Evolutionary conservation across 768 basidiomycete genomes (phyloP).

Genomic region (Leccinum boreale): DNA sequence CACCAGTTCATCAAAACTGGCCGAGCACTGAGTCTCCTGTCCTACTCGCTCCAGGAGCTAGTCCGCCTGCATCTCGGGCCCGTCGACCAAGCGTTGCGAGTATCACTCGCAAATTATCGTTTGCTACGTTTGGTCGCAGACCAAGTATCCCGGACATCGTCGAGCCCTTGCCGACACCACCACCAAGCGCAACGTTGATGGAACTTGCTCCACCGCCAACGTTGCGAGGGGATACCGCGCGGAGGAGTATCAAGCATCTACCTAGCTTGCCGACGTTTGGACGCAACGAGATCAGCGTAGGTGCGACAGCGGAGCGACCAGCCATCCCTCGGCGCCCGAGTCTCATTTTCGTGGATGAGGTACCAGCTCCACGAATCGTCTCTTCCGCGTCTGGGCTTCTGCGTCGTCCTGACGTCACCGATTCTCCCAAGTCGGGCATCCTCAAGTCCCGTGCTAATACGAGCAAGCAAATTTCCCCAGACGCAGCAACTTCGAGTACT

Average conservation of each 20-base stretch:
- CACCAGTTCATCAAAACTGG: slow-evolving; percentile 19
- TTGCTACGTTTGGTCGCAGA: slow-evolving; percentile 26
- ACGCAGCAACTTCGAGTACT: background rate
- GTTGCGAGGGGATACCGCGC: slow-evolving; percentile 7
- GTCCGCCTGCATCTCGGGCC: slow-evolving; percentile 2
- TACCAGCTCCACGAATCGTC: background rate
- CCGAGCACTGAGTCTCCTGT: slow-evolving; percentile 21
- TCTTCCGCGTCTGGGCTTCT: background rate
- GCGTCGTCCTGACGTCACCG: slow-evolving; percentile 4
- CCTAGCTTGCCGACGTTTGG: slow-evolving; percentile 23
- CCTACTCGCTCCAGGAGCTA: slow-evolving; percentile 4
- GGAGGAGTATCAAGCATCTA: slow-evolving; percentile 20
- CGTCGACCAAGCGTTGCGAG: slow-evolving; percentile 29
- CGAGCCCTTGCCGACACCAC: slow-evolving; percentile 18
- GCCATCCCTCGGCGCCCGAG: slow-evolving; percentile 14
- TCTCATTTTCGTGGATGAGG: slow-evolving; percentile 2
- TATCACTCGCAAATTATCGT: slow-evolving; percentile 32
- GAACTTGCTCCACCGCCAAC: slow-evolving; percentile 19
- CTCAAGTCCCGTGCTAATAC: slow-evolving; percentile 13
- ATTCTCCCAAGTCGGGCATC: slow-evolving; percentile 12
- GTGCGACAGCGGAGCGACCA: background rate
- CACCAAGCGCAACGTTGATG: slow-evolving; percentile 10
- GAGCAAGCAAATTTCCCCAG: slow-evolving; percentile 6
- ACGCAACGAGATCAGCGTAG: background rate
- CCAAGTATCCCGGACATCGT: slow-evolving; percentile 22